Base-by-base conservation (phyloP, 208 protist genomes). In the Leishmania lainsoni region DNA sequence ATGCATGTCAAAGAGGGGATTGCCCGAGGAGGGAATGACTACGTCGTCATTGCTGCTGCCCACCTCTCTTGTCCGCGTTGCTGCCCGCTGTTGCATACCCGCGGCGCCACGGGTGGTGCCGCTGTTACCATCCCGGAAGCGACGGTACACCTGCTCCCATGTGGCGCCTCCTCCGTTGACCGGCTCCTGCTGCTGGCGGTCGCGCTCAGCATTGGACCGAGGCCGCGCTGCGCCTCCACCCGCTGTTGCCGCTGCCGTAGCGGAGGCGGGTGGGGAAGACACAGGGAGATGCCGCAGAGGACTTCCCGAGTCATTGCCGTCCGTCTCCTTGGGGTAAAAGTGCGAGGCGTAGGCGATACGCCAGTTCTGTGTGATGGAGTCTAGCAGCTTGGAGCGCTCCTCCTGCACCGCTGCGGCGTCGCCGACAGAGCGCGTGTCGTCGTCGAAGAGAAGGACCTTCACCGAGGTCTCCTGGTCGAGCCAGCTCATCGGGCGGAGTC, bases 1-100 rank as follows among this genome's bases (percentile, higher is more conserved):
- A 65, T 85, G 81, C 39, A 85, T 45, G 51, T 85, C 81, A 54
- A 85, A 85, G 63, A 85, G 77, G 5, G 81, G 72, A 69, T 81
- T 85, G 63, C 72, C 68, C 8, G 81, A 85, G 22, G 81, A 85
- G 20, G 81, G 81, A 17, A 79, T 56, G 61, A 26, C 63, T 22
- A 32, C 61, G 29, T 42, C 54, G n/a, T 59, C 45, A 12, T 72
- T 63, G 49, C 22, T 49, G 35, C 26, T 58, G 63, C 42, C 63
- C 39, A 16, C 20, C 3, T 78, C 75, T 49, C 22, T 29, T 29
- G 9, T 61, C 72, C 14, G 75, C 32, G 52, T 49, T 39, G 75
- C 45, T 29, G 26, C 52, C 35, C 22, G 75, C 58, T 78, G 75
- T 12, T 49, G 75, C 5, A 10, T n/a, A 58, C 61, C 29, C 5